Evolutionary conservation across 345 rosid species (phyloP).

Genomic region (Murraya koenigii): DNA sequence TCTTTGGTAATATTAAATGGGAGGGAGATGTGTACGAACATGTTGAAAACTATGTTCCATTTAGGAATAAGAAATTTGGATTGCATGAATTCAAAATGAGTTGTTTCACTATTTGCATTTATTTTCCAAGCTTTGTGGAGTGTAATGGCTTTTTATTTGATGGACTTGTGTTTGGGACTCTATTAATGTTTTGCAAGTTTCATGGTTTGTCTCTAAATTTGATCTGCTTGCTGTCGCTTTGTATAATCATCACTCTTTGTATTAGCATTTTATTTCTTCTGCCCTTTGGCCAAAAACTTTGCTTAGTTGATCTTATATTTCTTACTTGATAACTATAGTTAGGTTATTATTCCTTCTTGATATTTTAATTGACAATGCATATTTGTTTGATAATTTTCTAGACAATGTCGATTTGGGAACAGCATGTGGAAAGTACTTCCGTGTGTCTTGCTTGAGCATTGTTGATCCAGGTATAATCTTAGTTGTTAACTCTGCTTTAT

Average conservation of each 20-base stretch:
- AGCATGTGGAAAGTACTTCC: slow-evolving; percentile 75
- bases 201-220: not conserved
- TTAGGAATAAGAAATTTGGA: not conserved
- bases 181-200: not conserved
- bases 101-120: not conserved
- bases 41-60: not conserved
- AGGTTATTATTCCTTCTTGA: too few species aligned
- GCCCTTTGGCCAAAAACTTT: not conserved
- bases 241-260: too few species aligned
- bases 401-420: slow-evolving; percentile 79
- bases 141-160: not conserved
- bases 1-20: not conserved
- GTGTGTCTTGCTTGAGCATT: slow-evolving; percentile 75
- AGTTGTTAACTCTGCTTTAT: too few species aligned
- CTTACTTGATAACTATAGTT: not conserved
- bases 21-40: not conserved
- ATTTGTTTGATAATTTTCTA: slow-evolving; percentile 3
- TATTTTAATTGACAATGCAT: not conserved
- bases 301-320: not conserved
- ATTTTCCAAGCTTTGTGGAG: not conserved
- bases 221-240: not conserved
- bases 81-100: not conserved
- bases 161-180: not conserved
- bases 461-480: slow-evolving; percentile 47
- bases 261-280: not conserved